Base-by-base conservation (phyloP, 257 asterid species). In the Eustoma russellianum region DNA sequence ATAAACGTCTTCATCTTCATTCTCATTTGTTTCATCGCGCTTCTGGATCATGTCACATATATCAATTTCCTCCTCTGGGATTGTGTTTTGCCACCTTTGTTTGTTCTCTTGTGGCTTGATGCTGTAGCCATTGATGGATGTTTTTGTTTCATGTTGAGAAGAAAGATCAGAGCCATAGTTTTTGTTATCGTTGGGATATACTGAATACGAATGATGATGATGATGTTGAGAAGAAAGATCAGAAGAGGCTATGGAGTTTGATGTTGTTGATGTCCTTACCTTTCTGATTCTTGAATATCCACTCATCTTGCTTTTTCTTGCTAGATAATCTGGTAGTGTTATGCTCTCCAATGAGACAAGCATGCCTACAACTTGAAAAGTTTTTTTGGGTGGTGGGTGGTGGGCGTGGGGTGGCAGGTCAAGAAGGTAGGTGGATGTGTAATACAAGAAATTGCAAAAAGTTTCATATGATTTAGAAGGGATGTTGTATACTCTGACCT, bases 1-100 rank as follows among this genome's bases (percentile, higher is more conserved):
- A 59, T 71, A 71, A 12, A 76, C 63, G 51, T 76, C 78, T 53
- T 73, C 81, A 28, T 55, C 72, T 38, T 49, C 57, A n/a, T 46
- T 34, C 12, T 63, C 47, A 13, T 47, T 41, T n/a, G 30, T 4
- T 24, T 0, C 3, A 24, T 24, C 30, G 30, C 30, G 30, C 43
- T 50, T 63, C 19, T 44, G 59, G 28, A 5, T 7, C 24, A 67
- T 13, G 7, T 17, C 46, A 11, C 43, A n/a, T 18, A 24, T 16
- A 13, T 30, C 24, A 3, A 13, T 17, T 14, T 10, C 43, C n/a
- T 41, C 10, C 17, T 49, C 52, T 11, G 57, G 46, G 45, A 41
- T 43, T 16, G 17, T 51, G 30, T 24, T 4, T 24, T 24, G 30
- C 30, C 30, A 24, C 14, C 33, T 56, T 5, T 53, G 45, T 40